phyloP scores from a whole-genome alignment of 768 basidiomycete species.

The Hygrocybe punicea region DNA sequence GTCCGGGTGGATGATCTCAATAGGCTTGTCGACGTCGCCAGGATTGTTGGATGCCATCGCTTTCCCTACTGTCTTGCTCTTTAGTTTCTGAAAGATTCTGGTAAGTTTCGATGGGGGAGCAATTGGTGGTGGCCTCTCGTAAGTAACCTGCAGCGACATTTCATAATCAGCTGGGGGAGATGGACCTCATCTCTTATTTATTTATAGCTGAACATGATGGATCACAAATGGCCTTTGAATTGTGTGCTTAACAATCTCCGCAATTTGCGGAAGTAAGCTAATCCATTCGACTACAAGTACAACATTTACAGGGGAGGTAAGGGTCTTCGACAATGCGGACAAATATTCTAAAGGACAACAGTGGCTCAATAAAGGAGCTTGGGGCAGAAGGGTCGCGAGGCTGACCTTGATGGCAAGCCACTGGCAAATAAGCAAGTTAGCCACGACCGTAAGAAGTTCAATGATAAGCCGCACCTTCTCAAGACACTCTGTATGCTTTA shows the following conservation, averaged over 20 bases:
- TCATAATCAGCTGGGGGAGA: no score
- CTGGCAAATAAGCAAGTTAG: conserved; percentile 30
- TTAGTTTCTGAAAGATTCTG: not conserved
- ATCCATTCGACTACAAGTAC: no score
- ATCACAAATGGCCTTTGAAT: no score
- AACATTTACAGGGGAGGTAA: conserved; percentile 73
- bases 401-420: conserved; percentile 75
- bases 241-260: no score
- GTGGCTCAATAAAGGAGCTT: conserved; percentile 3
- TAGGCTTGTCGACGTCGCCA: conserved; percentile 11
- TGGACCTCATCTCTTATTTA: no score
- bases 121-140: not conserved
- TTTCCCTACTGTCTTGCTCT: not conserved
- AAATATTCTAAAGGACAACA: conserved; percentile 67
- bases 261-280: no score
- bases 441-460: not conserved
- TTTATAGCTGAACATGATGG: no score
- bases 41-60: not conserved
- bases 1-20: conserved; percentile 30
- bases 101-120: not conserved
- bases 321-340: conserved; percentile 84
- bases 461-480: conserved; percentile 51
- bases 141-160: not conserved
- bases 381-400: not conserved
- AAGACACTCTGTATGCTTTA: conserved; percentile 81